Conservation (phyloP, 306 rosid species). For the Betula pendula region DNA sequence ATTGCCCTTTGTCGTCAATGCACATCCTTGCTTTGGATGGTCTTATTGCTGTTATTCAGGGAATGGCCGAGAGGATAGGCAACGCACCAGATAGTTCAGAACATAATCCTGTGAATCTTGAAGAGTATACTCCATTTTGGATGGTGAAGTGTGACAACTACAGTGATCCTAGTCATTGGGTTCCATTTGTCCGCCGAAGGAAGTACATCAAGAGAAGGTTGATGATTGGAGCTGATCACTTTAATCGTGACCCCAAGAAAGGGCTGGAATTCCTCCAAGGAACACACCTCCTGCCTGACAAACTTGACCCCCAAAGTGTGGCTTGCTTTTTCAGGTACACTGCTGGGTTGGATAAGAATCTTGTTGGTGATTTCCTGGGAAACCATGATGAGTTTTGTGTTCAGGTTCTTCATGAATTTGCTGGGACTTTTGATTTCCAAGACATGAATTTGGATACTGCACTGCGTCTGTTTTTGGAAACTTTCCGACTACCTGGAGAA, state of each 20-base stretch:
- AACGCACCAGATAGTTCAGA: slow-evolving; percentile 69
- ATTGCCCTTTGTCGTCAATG: slow-evolving; percentile 84
- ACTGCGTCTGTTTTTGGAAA: slow-evolving; percentile 87
- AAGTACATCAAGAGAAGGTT: slow-evolving; percentile 92
- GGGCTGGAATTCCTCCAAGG: slow-evolving; percentile 98
- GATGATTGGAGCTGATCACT: slow-evolving; percentile 99
- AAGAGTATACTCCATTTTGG: slow-evolving; percentile 94
- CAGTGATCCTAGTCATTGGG: slow-evolving; percentile 84
- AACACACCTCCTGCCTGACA: slow-evolving; percentile 93
- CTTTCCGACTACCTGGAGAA: slow-evolving; percentile 96
- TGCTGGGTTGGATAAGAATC: slow-evolving; percentile 98
- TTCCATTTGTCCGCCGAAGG: slow-evolving; percentile 82
- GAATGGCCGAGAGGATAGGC: slow-evolving; percentile 94
- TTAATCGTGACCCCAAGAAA: slow-evolving; percentile 98
- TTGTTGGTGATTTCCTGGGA: slow-evolving; percentile 95
- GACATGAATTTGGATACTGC: slow-evolving; percentile 98
- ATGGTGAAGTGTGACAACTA: slow-evolving; percentile 93
- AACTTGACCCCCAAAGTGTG: slow-evolving; percentile 99
- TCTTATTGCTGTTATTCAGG: slow-evolving; percentile 92
- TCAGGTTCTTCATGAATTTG: slow-evolving; percentile 99
- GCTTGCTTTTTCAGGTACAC: slow-evolving; percentile 98
- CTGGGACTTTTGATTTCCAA: slow-evolving; percentile 95
- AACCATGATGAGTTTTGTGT: slow-evolving; percentile 95
- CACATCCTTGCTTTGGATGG: slow-evolving; percentile 94
- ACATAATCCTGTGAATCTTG: slow-evolving; percentile 66